A percentile compares a stretch with the other conserved stretches of the same genome.
Evolutionary conservation across 2,329 filamentous ascomycete genomes (phyloP).

Genomic region (Parastagonospora avenae): DNA sequence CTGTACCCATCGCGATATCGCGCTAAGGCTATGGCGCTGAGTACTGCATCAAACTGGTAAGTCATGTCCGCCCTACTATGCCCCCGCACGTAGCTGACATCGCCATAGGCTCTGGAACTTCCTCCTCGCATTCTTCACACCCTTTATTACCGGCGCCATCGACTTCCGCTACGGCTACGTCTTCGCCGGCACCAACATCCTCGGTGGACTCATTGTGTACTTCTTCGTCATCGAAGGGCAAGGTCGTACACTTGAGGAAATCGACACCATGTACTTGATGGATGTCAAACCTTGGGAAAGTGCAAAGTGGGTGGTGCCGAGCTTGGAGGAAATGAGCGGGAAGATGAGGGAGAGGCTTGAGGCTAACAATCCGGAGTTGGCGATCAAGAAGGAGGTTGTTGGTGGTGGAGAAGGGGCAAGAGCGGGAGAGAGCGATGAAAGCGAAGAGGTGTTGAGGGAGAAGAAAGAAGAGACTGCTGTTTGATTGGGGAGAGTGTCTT

Average conservation of each 20-base stretch:
- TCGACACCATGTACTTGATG: conserved; percentile 72
- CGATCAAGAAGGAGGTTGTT: conserved; percentile 10
- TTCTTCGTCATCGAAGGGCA: conserved; percentile 79
- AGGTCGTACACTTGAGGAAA: conserved; percentile 75
- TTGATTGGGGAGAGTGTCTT: not conserved
- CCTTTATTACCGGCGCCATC: conserved; percentile 74
- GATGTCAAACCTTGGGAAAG: conserved; percentile 68
- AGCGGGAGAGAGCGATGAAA: conserved; percentile 9
- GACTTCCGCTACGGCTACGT: conserved; percentile 76
- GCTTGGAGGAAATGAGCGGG: conserved; percentile 31
- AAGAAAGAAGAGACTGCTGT: conserved; percentile 7
- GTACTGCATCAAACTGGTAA: conserved; percentile 50
- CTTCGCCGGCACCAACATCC: conserved; percentile 72
- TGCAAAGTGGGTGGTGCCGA: conserved; percentile 52
- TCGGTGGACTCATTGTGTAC: conserved; percentile 69
- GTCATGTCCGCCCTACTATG: not conserved
- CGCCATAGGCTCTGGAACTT: conserved; percentile 41
- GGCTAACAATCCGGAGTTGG: conserved; percentile 27
- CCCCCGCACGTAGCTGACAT: not conserved
- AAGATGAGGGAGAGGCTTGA: conserved; percentile 28
- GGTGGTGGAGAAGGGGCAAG: not conserved
- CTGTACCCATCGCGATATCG: conserved; percentile 65
- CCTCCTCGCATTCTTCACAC: conserved; percentile 69
- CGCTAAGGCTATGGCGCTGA: conserved; percentile 50
- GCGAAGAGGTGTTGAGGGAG: conserved; percentile 9